Base-by-base conservation (phyloP, 2,329 filamentous ascomycete genomes). In the Nemania abortiva region DNA sequence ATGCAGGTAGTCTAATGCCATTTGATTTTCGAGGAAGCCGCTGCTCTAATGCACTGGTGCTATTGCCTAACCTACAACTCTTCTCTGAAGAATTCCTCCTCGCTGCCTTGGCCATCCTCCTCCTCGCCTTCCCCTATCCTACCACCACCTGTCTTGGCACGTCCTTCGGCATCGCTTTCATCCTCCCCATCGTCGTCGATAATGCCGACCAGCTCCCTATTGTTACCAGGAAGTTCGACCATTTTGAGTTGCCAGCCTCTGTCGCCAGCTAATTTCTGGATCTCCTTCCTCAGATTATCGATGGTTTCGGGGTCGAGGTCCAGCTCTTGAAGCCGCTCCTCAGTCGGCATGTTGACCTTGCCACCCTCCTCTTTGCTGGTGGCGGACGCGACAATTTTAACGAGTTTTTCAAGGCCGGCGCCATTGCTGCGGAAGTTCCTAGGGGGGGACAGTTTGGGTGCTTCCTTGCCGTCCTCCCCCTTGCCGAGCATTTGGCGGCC, bases 241-340 rank as follows among this genome's bases (percentile, higher is more conserved):
- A 96, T 85, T 79, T 96, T 92, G 68, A 97, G 83, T 75, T 90
- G 92, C 94, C 94, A 97, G 18, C 89, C 89, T 72, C 90, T 88
- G 7, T 91, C 89, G 2, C 89, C 88, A 0, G 93, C 92, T 49
- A 92, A 77, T 74, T 89, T 87, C 77, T 92, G 86, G 66, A 97
- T 81, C 76, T 92, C 84, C 70, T 89, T 86, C 74, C 87, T 87
- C 77, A 97, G 83, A 54, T 89, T 85, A 74, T 95, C 90, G 2
- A 97, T 84, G 52, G 90, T 85, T 55, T 90, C 86, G 0, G 87
- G 87, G 63, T 90, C 87, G 34, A 95, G 83, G 15, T 91, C 88
- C 53, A 93, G 81, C 74, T 88, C 87, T 75, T 90, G 87, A 45
- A 97, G 83, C 70, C 95, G 90, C 42, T 91, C 88, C 31, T 89